Base-by-base conservation (phyloP, 2,329 filamentous ascomycete species). In the Epichloe sibirici region DNA sequence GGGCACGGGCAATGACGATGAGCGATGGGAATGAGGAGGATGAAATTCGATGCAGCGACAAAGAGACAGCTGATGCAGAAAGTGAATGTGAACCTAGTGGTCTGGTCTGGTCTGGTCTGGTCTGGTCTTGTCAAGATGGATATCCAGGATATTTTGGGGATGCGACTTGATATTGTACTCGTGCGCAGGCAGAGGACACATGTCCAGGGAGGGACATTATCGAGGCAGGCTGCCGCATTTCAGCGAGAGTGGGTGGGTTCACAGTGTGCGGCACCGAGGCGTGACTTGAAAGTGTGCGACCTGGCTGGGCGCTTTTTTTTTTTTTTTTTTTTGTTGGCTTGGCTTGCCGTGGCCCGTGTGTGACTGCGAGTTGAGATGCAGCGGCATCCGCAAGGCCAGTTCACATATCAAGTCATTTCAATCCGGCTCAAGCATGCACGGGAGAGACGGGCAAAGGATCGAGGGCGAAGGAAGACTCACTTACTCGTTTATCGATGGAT, bases 101-200 rank as follows among this genome's bases (percentile, higher is more conserved):
- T 31, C 17, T 45, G n/a, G 38, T 43, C 23, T 38, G 31, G 44
- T 9, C 28, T 31, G 8, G 28, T 3, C 28, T 25, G 40, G 37
- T 23, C 17, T 45, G 12, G 31, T 42, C n/a, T 38, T 35, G 44
- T 17, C 17, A 46, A 23, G 38, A 51, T 9, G 31, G 17, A 35
- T 21, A 21, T 21, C 17, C 17, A 21, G 17, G 17, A 21, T n/a
- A 40, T 43, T 44, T 53, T 35, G 39, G 48, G 46, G 44, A 51
- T 52, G 53, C 48, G 44, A 50, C 51, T 51, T 53, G 53, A 51
- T 54, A 54, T 17, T 17, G 17, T 56, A 50, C 43, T 53, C 42
- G 45, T 52, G 53, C 55, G 50, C 54, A 45, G 52, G 44, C 55
- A 57, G 57, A 61, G 59, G 59, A 61, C 59, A 61, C 58, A 53